These are phyloP conservation scores for Penicillium fimorum DNA, from an alignment of 495 filamentous ascomycete species.

Conservation along the genomic window DNA sequence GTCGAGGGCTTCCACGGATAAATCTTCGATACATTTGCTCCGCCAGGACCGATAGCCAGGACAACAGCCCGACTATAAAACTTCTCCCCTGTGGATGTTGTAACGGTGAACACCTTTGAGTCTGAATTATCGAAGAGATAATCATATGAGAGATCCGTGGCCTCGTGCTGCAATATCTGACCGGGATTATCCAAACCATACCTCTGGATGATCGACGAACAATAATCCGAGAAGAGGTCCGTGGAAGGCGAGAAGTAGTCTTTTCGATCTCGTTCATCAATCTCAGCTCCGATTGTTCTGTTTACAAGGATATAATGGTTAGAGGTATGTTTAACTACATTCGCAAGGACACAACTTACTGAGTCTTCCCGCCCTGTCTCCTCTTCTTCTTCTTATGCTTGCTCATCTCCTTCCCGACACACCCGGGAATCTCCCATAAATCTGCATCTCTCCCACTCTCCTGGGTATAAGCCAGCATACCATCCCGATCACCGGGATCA, in stretches of 20 bases:
- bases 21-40: conserved; percentile 40
- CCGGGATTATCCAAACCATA: conserved; percentile 49
- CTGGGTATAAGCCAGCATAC: conserved; percentile 58
- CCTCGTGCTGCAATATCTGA: conserved; percentile 47
- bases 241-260: conserved; percentile 63
- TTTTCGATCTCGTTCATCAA: conserved; percentile 64
- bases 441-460: conserved; percentile 49
- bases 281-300: conserved; percentile 37
- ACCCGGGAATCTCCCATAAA: conserved; percentile 56
- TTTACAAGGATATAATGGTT: neutral
- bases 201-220: conserved; percentile 48
- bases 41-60: conserved; percentile 56
- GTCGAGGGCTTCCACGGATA: conserved; percentile 43
- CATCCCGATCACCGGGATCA: conserved; percentile 62
- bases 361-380: conserved; percentile 31
- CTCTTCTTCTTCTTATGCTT: conserved; percentile 64
- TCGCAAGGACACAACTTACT: conserved; percentile 17
- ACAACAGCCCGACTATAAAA: conserved; percentile 53
- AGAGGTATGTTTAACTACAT: neutral
- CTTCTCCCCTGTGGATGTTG: conserved; percentile 42
- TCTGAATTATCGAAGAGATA: conserved; percentile 21
- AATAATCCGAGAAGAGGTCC: conserved; percentile 56
- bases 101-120: conserved; percentile 52
- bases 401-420: conserved; percentile 62
- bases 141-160: conserved; percentile 52